These are phyloP conservation scores for Torulaspora quercuum DNA, from an alignment of 805 yeast genomes.

Conservation along the genomic window DNA sequence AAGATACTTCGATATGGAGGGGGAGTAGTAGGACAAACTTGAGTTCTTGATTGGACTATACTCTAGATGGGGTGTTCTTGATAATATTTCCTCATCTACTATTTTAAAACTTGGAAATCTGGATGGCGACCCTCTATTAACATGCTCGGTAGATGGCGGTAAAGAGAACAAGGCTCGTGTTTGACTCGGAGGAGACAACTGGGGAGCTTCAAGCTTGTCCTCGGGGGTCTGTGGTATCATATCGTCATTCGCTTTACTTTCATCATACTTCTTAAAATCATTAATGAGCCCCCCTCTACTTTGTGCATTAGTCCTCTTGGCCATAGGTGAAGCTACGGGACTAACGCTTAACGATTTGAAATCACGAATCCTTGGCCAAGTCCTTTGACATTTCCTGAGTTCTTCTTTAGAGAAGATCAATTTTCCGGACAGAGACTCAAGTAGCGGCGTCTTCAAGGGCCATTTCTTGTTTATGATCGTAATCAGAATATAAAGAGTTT, in stretches of 20 bases:
- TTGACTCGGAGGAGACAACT: slow-evolving; percentile 12
- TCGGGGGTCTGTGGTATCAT: slow-evolving; percentile 2
- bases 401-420: slow-evolving; percentile 62
- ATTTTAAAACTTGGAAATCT: slow-evolving; percentile 16
- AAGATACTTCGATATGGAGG: slow-evolving; percentile 30
- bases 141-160: neutral
- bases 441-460: slow-evolving; percentile 54
- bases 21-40: slow-evolving; percentile 35
- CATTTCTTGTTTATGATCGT: slow-evolving; percentile 58
- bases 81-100: slow-evolving; percentile 7
- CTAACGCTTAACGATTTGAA: slow-evolving; percentile 53
- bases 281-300: slow-evolving; percentile 21
- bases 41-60: slow-evolving; percentile 29
- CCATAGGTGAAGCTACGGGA: slow-evolving; percentile 26
- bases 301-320: slow-evolving; percentile 13
- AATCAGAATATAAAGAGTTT: slow-evolving; percentile 85
- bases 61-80: slow-evolving; percentile 21
- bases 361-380: slow-evolving; percentile 70
- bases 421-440: slow-evolving; percentile 60
- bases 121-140: slow-evolving; percentile 5
- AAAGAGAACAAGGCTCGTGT: slow-evolving; percentile 7
- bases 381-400: slow-evolving; percentile 58
- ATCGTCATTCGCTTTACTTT: neutral
- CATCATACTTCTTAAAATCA: slow-evolving; percentile 22
- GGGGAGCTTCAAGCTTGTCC: slow-evolving; percentile 1